These are phyloP conservation scores for Pseudogymnoascus sp. DNA, from an alignment of 2,329 filamentous ascomycete genomes.

Conservation along the genomic window DNA sequence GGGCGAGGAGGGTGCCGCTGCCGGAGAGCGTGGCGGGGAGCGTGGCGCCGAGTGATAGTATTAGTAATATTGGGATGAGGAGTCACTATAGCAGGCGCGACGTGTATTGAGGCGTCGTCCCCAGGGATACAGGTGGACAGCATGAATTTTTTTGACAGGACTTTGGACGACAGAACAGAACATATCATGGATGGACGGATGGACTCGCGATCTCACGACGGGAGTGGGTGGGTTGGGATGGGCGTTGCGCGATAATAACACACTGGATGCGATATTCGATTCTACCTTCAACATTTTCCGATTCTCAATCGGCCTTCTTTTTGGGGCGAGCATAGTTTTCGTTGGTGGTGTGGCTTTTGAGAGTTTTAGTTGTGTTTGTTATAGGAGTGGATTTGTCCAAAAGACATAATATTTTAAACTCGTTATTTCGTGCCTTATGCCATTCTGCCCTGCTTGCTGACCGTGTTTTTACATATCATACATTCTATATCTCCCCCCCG, in stretches of 20 bases:
- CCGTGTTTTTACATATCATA: constrained; percentile 1
- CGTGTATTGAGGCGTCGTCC: neutral
- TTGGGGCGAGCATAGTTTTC: neutral
- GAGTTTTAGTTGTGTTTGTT: neutral
- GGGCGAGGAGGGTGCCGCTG: constrained; percentile 18
- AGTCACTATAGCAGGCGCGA: constrained; percentile 12
- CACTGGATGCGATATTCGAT: neutral
- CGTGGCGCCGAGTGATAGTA: constrained; percentile 53
- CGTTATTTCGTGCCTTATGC: constrained; percentile 1
- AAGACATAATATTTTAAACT: constrained; percentile 3
- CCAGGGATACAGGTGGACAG: neutral
- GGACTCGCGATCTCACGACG: neutral
- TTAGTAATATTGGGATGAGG: constrained; percentile 49
- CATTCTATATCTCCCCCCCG: neutral
- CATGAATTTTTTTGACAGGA: neutral
- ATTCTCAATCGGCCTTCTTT: neutral
- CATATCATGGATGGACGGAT: neutral
- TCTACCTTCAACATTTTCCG: neutral
- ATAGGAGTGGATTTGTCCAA: constrained; percentile 1
- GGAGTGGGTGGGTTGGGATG: neutral
- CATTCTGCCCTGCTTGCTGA: neutral
- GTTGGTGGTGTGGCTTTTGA: neutral
- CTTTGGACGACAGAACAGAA: neutral
- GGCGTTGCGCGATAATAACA: neutral
- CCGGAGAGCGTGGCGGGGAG: constrained; percentile 33